These are phyloP conservation scores for Thermoascus crustaceus DNA, from an alignment of 2,329 filamentous ascomycete species.

Conservation along the genomic window DNA sequence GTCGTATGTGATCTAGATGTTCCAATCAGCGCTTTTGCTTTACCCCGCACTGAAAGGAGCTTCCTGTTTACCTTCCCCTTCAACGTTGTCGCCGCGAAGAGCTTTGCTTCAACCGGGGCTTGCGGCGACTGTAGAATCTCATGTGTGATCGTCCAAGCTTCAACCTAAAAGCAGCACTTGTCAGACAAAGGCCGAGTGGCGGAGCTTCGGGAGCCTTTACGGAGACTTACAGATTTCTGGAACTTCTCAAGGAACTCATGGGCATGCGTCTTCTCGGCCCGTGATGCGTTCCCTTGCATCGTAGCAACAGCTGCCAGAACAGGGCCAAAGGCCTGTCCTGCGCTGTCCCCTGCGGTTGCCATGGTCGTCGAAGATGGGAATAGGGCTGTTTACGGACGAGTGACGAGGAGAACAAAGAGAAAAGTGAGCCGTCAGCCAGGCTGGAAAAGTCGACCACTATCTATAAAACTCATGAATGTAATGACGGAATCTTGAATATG, in stretches of 20 bases:
- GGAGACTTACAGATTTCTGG: conserved; percentile 81
- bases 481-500: not conserved
- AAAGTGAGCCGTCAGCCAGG: conserved; percentile 12
- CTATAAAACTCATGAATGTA: conserved; percentile 6
- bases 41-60: conserved; percentile 4
- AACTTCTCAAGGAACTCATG: conserved; percentile 89
- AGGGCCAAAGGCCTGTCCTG: conserved; percentile 67
- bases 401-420: conserved; percentile 6
- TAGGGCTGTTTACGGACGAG: conserved; percentile 15
- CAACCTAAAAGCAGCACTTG: conserved; percentile 50
- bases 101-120: conserved; percentile 72
- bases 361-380: conserved; percentile 41
- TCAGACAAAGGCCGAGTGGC: conserved; percentile 2
- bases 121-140: conserved; percentile 71
- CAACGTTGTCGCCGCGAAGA: conserved; percentile 93
- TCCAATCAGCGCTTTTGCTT: conserved; percentile 14
- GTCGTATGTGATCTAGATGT: conserved; percentile 82
- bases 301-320: conserved; percentile 83
- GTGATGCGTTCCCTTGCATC: conserved; percentile 76
- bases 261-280: conserved; percentile 76
- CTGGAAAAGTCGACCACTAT: conserved; percentile 15
- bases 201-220: conserved; percentile 3
- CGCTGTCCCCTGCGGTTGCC: conserved; percentile 55
- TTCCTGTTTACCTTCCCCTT: conserved; percentile 79
- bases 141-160: conserved; percentile 85